Base-by-base conservation (phyloP, 768 basidiomycete genomes). In the Suillus lakei region DNA sequence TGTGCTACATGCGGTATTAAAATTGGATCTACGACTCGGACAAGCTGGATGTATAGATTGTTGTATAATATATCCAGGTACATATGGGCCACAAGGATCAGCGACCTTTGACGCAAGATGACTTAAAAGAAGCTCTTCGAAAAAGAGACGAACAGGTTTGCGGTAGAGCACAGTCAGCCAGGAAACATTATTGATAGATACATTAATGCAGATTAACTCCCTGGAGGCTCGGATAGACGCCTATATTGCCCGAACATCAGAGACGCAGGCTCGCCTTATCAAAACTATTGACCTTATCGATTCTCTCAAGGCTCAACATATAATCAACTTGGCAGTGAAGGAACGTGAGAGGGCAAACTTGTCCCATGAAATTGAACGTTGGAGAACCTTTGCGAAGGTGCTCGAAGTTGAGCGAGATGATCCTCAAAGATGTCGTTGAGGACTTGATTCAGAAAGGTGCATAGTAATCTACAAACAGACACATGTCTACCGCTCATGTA, bases 361-460 rank as follows among this genome's bases (percentile, higher is more conserved):
- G 7, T 72, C 75, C n/a, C 72, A 70, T 8, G 79, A 83, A 50
- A 68, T 85, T n/a, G 70, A 78, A 43, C 69, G 77, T 10, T 80
- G 80, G 67, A 69, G 70, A 9, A 72, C 69, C 4, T 59, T 75
- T 7, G 75, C 81, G 4, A 75, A 72, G 39, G 67, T 66, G 2
- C 72, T 78, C 6, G 83, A 88, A 72, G 69, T 72, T 2, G 86
- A 89, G 67, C 77, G 74, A 63, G 85, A 88, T 70, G 84, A 87
- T 62, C 69, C 69, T 88, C 70, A 79, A 83, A 67, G 85, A 86
- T 50, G 84, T 82, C 7, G 85, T 90, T 1, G 68, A 80, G 58
- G 73, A 81, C 60, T 71, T 90, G 46, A 80, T 87, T n/a, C 80
- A 87, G 73, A 88, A 86, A 85, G 85, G 89, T 89, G 68, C 46